Conservation (phyloP, 2,329 filamentous ascomycete genomes). For the Exophiala phaeomuriformis region DNA sequence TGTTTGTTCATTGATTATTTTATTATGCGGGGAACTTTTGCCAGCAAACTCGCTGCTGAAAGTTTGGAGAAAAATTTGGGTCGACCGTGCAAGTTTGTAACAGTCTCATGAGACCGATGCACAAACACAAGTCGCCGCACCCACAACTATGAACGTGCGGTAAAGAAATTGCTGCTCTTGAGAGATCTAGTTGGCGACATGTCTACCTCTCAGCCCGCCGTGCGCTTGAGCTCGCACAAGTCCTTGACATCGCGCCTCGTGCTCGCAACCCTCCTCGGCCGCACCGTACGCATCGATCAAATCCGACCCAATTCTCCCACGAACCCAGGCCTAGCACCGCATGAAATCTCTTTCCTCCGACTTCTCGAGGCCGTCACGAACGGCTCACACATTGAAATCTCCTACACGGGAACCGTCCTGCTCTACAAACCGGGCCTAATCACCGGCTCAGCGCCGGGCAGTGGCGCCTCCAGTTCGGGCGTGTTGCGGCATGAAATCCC, state of each 20-base stretch:
- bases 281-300: slow-evolving; percentile 82
- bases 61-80: slow-evolving; percentile 3
- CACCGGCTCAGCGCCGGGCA: slow-evolving; percentile 70
- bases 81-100: neutral
- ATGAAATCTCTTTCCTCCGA: slow-evolving; percentile 92
- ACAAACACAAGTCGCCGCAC: neutral
- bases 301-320: slow-evolving; percentile 83
- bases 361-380: slow-evolving; percentile 93
- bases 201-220: slow-evolving; percentile 41
- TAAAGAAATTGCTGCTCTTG: neutral
- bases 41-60: neutral
- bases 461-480: slow-evolving; percentile 62
- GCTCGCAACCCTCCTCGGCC: slow-evolving; percentile 83
- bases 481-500: slow-evolving; percentile 76
- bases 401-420: slow-evolving; percentile 88
- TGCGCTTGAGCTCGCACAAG: slow-evolving; percentile 78
- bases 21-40: no score
- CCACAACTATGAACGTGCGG: neutral
- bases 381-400: slow-evolving; percentile 89
- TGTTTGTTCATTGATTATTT: neutral
- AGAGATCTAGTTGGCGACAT: slow-evolving; percentile 23
- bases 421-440: slow-evolving; percentile 90
- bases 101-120: neutral
- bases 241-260: slow-evolving; percentile 77
- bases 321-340: slow-evolving; percentile 77